These are phyloP conservation scores for Teratosphaeria gauchensis DNA, from an alignment of 2,329 filamentous ascomycete genomes.

Conservation along the genomic window DNA sequence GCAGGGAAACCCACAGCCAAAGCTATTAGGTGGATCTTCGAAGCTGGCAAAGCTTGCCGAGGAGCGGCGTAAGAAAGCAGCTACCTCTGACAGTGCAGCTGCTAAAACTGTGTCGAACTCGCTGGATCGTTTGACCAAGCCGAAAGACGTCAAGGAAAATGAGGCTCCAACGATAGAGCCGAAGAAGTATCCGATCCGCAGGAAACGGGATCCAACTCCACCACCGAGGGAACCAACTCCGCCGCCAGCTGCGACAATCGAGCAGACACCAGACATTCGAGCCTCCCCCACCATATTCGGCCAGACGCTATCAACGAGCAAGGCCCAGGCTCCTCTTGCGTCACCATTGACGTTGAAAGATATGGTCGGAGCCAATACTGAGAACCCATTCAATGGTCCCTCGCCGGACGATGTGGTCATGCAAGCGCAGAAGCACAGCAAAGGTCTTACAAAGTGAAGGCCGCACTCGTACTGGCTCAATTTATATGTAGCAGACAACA, in stretches of 20 bases:
- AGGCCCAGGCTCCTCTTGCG: slow-evolving; percentile 1
- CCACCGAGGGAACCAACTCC: slow-evolving; percentile 20
- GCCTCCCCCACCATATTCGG: slow-evolving; percentile 23
- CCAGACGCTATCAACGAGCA: slow-evolving; percentile 13
- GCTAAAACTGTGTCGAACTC: slow-evolving; percentile 29
- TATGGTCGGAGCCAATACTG: slow-evolving; percentile 12
- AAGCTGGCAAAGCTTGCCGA: slow-evolving; percentile 87
- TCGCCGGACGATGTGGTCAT: slow-evolving; percentile 25
- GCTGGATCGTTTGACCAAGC: slow-evolving; percentile 33
- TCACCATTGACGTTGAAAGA: slow-evolving; percentile 14
- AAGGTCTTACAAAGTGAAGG: slow-evolving; percentile 21
- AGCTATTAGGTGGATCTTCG: slow-evolving; percentile 75
- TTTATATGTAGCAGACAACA: background rate
- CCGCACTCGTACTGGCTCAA: background rate
- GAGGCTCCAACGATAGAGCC: slow-evolving; percentile 33
- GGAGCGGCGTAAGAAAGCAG: slow-evolving; percentile 72
- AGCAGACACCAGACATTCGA: slow-evolving; percentile 19
- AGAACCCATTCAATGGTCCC: slow-evolving; percentile 19
- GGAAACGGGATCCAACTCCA: slow-evolving; percentile 21
- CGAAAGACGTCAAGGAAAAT: slow-evolving; percentile 18
- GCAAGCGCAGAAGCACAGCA: slow-evolving; percentile 21
- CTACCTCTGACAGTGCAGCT: slow-evolving; percentile 18
- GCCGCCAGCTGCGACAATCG: slow-evolving; percentile 15
- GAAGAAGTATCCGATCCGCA: slow-evolving; percentile 46
- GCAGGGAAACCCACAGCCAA: slow-evolving; percentile 48